Percentiles rank a stretch among this genome's conserved stretches.
These are phyloP conservation scores for Salix caprea DNA, from an alignment of 345 rosid genomes.

Conservation along the genomic window DNA sequence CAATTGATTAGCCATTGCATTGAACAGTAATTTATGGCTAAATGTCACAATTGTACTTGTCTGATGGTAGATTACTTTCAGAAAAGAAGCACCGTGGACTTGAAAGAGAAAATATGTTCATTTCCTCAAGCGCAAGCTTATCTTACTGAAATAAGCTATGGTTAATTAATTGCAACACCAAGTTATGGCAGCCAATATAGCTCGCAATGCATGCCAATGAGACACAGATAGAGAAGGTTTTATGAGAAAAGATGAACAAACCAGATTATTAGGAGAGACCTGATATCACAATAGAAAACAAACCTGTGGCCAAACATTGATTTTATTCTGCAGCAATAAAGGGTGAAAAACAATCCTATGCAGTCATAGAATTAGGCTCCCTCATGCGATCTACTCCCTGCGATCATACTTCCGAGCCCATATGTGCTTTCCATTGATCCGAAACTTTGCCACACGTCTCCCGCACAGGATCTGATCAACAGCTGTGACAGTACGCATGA, in stretches of 20 bases:
- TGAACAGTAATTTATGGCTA: too few species aligned
- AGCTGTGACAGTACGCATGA: constrained; percentile 16
- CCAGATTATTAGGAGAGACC: not conserved
- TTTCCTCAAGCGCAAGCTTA: too few species aligned
- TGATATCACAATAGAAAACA: too few species aligned
- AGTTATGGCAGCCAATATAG: too few species aligned
- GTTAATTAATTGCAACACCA: too few species aligned
- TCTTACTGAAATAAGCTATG: too few species aligned
- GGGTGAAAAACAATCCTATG: not conserved
- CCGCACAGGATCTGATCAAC: constrained; percentile 39
- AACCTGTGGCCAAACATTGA: not conserved
- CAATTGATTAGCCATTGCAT: too few species aligned
- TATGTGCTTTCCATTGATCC: constrained; percentile 46
- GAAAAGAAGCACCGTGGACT: too few species aligned
- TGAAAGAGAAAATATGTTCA: too few species aligned
- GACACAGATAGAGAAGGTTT: not conserved
- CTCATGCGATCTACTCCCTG: constrained; percentile 14
- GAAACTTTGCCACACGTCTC: constrained; percentile 35
- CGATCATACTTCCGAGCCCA: constrained; percentile 57
- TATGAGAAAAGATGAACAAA: not conserved
- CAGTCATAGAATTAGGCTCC: not conserved
- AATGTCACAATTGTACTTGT: too few species aligned
- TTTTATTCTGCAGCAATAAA: not conserved
- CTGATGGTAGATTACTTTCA: too few species aligned
- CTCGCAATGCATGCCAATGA: too few species aligned